Percentiles rank a stretch among this genome's conserved stretches.
Conservation (phyloP, 2,329 filamentous ascomycete species). For the Colletotrichum tropicicola region DNA sequence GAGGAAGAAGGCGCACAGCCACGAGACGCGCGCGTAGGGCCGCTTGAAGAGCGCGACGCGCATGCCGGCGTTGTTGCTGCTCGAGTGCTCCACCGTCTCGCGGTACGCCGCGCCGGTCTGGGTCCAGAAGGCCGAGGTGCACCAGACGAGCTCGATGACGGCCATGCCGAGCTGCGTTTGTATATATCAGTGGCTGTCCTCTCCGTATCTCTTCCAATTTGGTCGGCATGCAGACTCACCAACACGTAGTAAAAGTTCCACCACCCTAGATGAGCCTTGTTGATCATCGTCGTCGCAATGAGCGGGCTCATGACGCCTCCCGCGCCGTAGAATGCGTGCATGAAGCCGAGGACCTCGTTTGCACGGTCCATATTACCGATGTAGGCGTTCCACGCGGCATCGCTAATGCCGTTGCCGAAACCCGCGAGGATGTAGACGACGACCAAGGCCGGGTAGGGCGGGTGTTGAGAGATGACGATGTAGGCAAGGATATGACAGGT, state of each 20-base stretch:
- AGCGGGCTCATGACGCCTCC: slow-evolving; percentile 76
- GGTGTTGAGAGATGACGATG: slow-evolving; percentile 69
- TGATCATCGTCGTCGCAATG: slow-evolving; percentile 76
- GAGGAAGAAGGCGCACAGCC: slow-evolving; percentile 77
- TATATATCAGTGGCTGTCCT: background rate
- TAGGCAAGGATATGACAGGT: slow-evolving; percentile 71
- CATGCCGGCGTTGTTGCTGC: slow-evolving; percentile 39
- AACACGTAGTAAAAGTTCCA: slow-evolving; percentile 81
- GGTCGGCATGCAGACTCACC: slow-evolving; percentile 52
- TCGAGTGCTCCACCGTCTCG: slow-evolving; percentile 38
- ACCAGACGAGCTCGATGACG: slow-evolving; percentile 60
- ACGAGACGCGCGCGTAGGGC: slow-evolving; percentile 64
- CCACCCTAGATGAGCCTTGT: slow-evolving; percentile 69
- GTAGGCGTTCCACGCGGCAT: slow-evolving; percentile 64
- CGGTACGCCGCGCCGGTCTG: slow-evolving; percentile 65
- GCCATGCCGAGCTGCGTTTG: slow-evolving; percentile 59
- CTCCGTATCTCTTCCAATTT: background rate
- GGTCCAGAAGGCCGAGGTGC: slow-evolving; percentile 64
- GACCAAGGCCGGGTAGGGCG: slow-evolving; percentile 73
- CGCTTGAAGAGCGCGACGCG: slow-evolving; percentile 50
- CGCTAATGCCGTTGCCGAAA: slow-evolving; percentile 74
- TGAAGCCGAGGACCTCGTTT: slow-evolving; percentile 74
- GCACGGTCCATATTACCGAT: slow-evolving; percentile 73
- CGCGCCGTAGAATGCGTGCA: slow-evolving; percentile 75
- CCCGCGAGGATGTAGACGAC: slow-evolving; percentile 73